Percentiles rank a stretch among this genome's conserved stretches.
Evolutionary conservation across 2,329 filamentous ascomycete genomes (phyloP).

Genomic region (Plectosphaerella cucumerina): DNA sequence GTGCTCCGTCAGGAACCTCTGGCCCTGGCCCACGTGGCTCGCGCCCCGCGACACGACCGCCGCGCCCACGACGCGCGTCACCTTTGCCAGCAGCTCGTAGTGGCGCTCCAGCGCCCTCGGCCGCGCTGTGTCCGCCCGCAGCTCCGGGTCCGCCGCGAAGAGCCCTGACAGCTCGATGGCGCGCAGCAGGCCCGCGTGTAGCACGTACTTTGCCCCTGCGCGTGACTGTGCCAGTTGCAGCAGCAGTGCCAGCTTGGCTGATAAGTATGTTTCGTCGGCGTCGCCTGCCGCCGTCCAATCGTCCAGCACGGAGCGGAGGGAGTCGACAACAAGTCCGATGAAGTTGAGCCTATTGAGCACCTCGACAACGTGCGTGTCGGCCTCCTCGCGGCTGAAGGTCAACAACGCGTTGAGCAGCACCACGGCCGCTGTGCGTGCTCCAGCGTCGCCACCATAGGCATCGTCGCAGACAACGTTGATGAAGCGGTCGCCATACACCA

Average conservation of each 20-base stretch:
- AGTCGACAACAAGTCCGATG: slow-evolving; percentile 83
- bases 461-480: slow-evolving; percentile 90
- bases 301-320: slow-evolving; percentile 69
- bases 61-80: slow-evolving; percentile 77
- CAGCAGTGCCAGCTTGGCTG: slow-evolving; percentile 77
- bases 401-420: slow-evolving; percentile 79
- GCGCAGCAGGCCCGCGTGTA: slow-evolving; percentile 84
- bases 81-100: slow-evolving; percentile 75
- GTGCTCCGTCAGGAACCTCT: slow-evolving; percentile 77
- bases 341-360: slow-evolving; percentile 84
- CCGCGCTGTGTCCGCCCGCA: slow-evolving; percentile 74
- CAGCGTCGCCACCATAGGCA: slow-evolving; percentile 77
- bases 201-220: slow-evolving; percentile 77
- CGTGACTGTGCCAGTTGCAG: slow-evolving; percentile 80
- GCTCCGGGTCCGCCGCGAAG: slow-evolving; percentile 86
- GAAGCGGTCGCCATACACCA: slow-evolving; percentile 67
- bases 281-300: slow-evolving; percentile 58
- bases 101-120: slow-evolving; percentile 71
- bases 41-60: slow-evolving; percentile 77
- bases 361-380: slow-evolving; percentile 72
- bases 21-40: slow-evolving; percentile 77
- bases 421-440: slow-evolving; percentile 79
- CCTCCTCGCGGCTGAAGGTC: slow-evolving; percentile 66
- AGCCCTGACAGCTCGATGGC: slow-evolving; percentile 77
- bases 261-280: slow-evolving; percentile 47